These are phyloP conservation scores for Sechiopsis laciniata DNA, from an alignment of 306 rosid species.

Conservation along the genomic window DNA sequence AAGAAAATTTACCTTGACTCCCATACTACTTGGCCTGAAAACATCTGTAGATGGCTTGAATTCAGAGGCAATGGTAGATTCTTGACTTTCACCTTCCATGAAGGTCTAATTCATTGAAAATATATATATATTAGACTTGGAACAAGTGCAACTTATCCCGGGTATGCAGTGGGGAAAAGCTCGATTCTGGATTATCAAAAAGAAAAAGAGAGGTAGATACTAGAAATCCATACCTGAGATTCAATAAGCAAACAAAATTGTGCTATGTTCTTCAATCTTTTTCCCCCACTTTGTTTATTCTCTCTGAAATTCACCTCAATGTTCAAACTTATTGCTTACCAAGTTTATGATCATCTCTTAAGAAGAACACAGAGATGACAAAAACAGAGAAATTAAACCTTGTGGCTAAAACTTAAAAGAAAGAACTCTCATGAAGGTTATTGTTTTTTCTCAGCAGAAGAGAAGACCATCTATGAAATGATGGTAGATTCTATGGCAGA, in stretches of 20 bases:
- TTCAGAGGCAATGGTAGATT: slow-evolving; percentile 34
- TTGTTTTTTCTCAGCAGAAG: too few relatives aligned
- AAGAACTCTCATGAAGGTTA: too few relatives aligned
- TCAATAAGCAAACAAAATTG: slow-evolving; percentile 37
- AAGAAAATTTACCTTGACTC: slow-evolving; percentile 50
- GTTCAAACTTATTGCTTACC: neutral
- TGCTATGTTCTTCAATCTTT: slow-evolving; percentile 48
- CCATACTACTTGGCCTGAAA: slow-evolving; percentile 73
- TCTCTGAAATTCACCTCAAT: slow-evolving; percentile 26
- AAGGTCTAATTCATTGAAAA: slow-evolving; percentile 30
- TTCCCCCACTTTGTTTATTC: slow-evolving; percentile 44
- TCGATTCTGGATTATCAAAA: too few relatives aligned
- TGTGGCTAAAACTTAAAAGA: too few relatives aligned
- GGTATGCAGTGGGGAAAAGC: too few relatives aligned
- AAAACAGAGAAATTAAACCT: slow-evolving; percentile 7
- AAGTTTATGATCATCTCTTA: neutral
- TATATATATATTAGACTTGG: neutral
- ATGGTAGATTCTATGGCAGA: neutral
- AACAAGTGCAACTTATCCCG: neutral
- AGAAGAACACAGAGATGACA: neutral
- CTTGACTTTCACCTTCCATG: slow-evolving; percentile 43
- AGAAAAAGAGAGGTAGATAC: neutral
- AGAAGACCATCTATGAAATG: neutral
- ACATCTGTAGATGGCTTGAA: slow-evolving; percentile 45
- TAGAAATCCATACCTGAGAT: slow-evolving; percentile 42